These are phyloP conservation scores for Strobilomyces echinocephalus DNA, from an alignment of 768 basidiomycete species.

Conservation along the genomic window DNA sequence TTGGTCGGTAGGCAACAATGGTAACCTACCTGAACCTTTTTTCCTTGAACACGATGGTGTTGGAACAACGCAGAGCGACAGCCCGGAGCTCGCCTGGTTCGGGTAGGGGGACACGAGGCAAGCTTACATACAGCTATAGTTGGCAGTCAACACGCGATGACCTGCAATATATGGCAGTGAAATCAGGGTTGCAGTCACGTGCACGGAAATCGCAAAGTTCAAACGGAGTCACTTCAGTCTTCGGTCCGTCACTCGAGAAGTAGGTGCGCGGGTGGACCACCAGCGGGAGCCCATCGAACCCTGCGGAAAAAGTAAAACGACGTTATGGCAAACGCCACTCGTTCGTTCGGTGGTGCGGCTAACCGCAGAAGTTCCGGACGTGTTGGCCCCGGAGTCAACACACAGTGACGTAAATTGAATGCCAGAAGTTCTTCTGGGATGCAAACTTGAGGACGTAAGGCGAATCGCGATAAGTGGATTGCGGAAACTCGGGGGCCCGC, in stretches of 20 bases:
- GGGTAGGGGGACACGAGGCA: slow-evolving; percentile 27
- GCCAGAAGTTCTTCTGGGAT: too few species aligned
- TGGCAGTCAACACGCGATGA: slow-evolving; percentile 9
- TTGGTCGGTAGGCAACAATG: background rate
- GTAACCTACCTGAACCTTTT: slow-evolving; percentile 18
- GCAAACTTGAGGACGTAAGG: too few species aligned
- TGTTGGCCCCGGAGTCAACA: too few species aligned
- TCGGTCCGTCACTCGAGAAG: background rate
- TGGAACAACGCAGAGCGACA: slow-evolving; percentile 21
- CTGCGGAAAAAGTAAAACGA: background rate
- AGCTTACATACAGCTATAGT: slow-evolving; percentile 23
- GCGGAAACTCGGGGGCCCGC: too few species aligned
- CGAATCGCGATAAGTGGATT: too few species aligned
- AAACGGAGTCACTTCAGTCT: background rate
- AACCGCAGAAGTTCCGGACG: too few species aligned
- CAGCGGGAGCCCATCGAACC: background rate
- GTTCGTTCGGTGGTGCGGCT: background rate
- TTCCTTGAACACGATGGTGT: slow-evolving; percentile 20
- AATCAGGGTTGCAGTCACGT: slow-evolving; percentile 21
- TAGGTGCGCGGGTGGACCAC: background rate
- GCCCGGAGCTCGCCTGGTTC: slow-evolving; percentile 23
- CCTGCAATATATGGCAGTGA: background rate
- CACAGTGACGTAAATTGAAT: too few species aligned
- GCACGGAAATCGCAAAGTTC: background rate
- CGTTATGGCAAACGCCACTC: background rate